phyloP scores from a whole-genome alignment of 495 filamentous ascomycete genomes.

The Physcia stellaris region DNA sequence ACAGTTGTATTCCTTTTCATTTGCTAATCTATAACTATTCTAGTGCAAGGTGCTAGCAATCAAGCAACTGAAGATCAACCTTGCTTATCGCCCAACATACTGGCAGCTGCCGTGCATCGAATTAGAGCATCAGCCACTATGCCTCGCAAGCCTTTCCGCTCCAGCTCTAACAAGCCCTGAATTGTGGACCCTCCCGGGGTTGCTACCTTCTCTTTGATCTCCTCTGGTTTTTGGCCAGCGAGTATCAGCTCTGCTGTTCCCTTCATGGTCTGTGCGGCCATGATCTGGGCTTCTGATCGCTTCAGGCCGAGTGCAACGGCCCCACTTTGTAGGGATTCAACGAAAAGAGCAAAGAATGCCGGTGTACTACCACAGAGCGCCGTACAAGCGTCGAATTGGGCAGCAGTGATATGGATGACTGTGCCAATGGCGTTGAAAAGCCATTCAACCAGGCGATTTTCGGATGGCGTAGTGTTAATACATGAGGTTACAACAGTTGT shows the following conservation, averaged over 20 bases:
- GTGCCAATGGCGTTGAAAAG: slow-evolving; percentile 24
- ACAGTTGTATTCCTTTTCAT: too few relatives aligned
- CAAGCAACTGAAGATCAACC: too few relatives aligned
- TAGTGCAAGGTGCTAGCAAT: too few relatives aligned
- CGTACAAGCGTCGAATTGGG: slow-evolving; percentile 15
- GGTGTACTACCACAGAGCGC: slow-evolving; percentile 15
- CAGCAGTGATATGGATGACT: slow-evolving; percentile 7
- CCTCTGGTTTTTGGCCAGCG: slow-evolving; percentile 8
- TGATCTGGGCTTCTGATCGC: slow-evolving; percentile 9
- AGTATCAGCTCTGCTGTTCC: slow-evolving; percentile 12
- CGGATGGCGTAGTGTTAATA: slow-evolving; percentile 1
- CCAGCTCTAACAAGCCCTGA: slow-evolving; percentile 13
- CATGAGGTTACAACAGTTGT: slow-evolving; percentile 12
- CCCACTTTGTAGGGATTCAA: slow-evolving; percentile 17
- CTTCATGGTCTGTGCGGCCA: slow-evolving; percentile 22
- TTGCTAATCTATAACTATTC: too few relatives aligned
- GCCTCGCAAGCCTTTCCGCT: slow-evolving; percentile 15
- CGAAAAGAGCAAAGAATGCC: slow-evolving; percentile 14
- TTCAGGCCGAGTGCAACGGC: slow-evolving; percentile 14
- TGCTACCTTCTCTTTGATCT: slow-evolving; percentile 13
- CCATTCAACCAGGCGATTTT: slow-evolving; percentile 4
- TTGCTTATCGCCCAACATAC: slow-evolving; percentile 1
- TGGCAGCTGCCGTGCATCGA: slow-evolving; percentile 5
- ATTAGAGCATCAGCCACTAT: slow-evolving; percentile 9
- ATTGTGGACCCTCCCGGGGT: slow-evolving; percentile 17